Conservation (phyloP, 139 green algal genomes). For the Desmodesmus armatus region DNA sequence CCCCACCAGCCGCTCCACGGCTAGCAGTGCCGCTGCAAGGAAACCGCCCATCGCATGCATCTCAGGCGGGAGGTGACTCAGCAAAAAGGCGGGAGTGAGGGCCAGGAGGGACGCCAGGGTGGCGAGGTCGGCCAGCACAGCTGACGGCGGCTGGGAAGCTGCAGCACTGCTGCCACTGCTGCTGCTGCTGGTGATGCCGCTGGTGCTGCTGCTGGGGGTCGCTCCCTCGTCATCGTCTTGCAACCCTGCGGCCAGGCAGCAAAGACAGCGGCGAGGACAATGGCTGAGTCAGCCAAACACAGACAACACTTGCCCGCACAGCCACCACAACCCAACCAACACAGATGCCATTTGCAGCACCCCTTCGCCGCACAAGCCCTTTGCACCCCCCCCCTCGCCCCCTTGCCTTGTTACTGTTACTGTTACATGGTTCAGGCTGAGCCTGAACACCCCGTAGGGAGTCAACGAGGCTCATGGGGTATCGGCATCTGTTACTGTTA, state of each 20-base stretch:
- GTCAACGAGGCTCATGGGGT: too few relatives aligned
- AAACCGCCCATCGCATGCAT: constrained; percentile 37
- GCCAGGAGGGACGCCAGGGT: constrained; percentile 28
- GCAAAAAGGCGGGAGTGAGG: constrained; percentile 15
- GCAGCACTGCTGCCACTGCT: background rate
- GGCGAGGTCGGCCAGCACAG: constrained; percentile 15
- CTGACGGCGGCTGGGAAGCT: background rate
- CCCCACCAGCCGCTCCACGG: constrained; percentile 12
- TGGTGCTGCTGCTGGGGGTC: background rate
- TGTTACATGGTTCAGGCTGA: too few relatives aligned
- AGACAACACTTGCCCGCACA: too few relatives aligned
- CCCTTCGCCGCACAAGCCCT: too few relatives aligned
- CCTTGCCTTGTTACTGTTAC: too few relatives aligned
- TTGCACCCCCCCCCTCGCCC: too few relatives aligned
- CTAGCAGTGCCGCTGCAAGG: constrained; percentile 27
- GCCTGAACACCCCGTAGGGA: too few relatives aligned
- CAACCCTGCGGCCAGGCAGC: background rate
- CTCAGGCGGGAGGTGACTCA: constrained; percentile 24
- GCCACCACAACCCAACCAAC: too few relatives aligned
- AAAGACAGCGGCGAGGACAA: too few relatives aligned
- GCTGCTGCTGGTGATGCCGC: background rate
- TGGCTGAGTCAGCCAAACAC: too few relatives aligned
- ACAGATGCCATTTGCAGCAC: too few relatives aligned
- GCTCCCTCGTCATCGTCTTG: background rate
- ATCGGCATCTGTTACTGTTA: too few relatives aligned